These are phyloP conservation scores for Anacardium occidentale DNA, from an alignment of 345 rosid genomes.

Conservation along the genomic window DNA sequence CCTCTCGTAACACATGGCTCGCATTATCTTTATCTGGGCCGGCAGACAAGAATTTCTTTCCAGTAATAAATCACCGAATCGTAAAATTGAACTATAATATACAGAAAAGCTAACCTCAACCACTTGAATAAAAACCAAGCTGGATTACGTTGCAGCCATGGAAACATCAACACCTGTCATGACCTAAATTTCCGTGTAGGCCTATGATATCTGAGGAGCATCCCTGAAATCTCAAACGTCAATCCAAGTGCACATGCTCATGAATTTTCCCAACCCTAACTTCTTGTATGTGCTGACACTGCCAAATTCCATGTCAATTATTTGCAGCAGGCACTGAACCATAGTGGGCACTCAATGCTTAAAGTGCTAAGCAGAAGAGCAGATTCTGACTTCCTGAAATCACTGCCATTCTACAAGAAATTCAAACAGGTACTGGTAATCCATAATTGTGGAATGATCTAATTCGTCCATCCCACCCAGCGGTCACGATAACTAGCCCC, in stretches of 20 bases:
- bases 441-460: constrained; percentile 91
- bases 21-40: constrained; percentile 32
- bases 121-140: constrained; percentile 30
- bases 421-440: constrained; percentile 63
- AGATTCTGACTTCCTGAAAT: constrained; percentile 17
- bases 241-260: constrained; percentile 16
- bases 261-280: constrained; percentile 12
- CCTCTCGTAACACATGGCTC: constrained; percentile 26
- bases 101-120: constrained; percentile 30
- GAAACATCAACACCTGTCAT: constrained; percentile 20
- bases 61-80: constrained; percentile 22
- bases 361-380: constrained; percentile 1
- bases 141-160: constrained; percentile 20
- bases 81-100: constrained; percentile 17
- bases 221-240: constrained; percentile 15
- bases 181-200: neutral
- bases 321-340: constrained; percentile 15
- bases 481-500: constrained; percentile 92
- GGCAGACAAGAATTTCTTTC: constrained; percentile 25
- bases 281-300: constrained; percentile 13
- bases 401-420: constrained; percentile 9
- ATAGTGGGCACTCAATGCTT: constrained; percentile 1
- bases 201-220: constrained; percentile 27
- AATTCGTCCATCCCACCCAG: constrained; percentile 92
- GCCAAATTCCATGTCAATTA: constrained; percentile 9